Evolutionary conservation across 805 yeast genomes (phyloP), one percentile per base, ranked within the genome.

Genomic region (Wickerhamiella sorbophila): DNA sequence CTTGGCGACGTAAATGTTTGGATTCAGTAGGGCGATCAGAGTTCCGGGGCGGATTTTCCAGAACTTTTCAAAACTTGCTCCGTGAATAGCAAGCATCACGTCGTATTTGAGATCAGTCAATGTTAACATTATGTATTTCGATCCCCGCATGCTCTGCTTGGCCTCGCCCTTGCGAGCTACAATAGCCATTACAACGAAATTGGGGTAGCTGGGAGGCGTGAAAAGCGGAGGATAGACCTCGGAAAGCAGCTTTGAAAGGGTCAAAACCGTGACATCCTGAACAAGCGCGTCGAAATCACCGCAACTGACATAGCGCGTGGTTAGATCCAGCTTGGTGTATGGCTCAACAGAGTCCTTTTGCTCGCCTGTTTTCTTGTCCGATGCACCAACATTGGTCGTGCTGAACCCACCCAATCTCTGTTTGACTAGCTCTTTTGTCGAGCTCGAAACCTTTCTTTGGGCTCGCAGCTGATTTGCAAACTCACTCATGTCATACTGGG

Each of bases 121-220:
- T 1, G 72, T 69, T 17, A 86, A 43, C 43, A 71, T 71, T 48
- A 82, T 62, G 53, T 65, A 87, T 53, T 77, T 79, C 12, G 65
- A 61, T n/a, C 65, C 47, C 39, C 45, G 36, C 22, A 49, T 51
- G 36, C 55, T 56, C 26, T 61, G 57, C 47, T 68, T 65, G 3
- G 79, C 67, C 5, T 66, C 72, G 4, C 75, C 63, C 52, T 85
- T 85, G 17, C 56, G 53, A 4, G 74, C 62, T 0, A 87, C 64
- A 2, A 82, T 66, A 1, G 94, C 96, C n/a, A 79, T 52, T 1
- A 77, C 70, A n/a, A 78, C 77, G 80, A 85, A 86, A 54, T 87
- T 86, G 3, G 79, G 60, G 17, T 40, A 22, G 1, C 62, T 60
- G 0, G 95, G 94, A 37, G 80, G 80, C 4, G 60, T 55, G 53